Evolutionary conservation across 208 protist genomes (phyloP), one percentile per base, ranked within the genome.

Genomic region (Leishmania aethiopica): DNA sequence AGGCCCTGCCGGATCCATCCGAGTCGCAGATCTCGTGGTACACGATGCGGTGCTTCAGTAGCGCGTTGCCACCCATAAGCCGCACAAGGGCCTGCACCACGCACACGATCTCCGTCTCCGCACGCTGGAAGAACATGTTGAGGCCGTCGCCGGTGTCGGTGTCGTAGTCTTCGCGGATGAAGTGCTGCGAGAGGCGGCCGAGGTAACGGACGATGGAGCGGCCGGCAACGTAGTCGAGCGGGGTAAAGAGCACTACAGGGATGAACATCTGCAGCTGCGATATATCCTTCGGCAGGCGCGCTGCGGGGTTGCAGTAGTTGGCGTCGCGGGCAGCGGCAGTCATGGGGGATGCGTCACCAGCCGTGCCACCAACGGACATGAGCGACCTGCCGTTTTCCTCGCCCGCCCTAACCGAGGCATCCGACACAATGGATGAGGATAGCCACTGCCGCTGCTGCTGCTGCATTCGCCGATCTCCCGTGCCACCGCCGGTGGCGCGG

Each of bases 141-240:
- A 97, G 82, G 66, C 83, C 74, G 67, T 84, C 80, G 62, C 74
- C 72, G 55, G 78, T 82, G 74, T 80, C 81, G 37, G 91, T 89
- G 47, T 94, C 89, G 71, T 94, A 88, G 74, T 86, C 81, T 70
- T 98, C 94, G n/a, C 96, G 95, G 66, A 98, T 93, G 80, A 97
- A 96, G 88, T 98, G 96, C 78, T 98, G 94, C 8, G 94, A 97
- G 80, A 98, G 91, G 42, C 90, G 90, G 42, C 95, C 95, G 15
- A 98, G 79, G 81, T 97, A 96, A 28, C 93, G 90, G 77, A 92
- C 90, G 66, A 98, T 93, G n/a, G 83, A 88, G 62, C 89, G 85
- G 25, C 95, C 94, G 7, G 95, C 86, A 6, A 98, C 86, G 83
- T 91, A 98, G 81, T 96, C 93, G 22, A 96, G 78, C 25, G 95